Evolutionary conservation across 2,329 filamentous ascomycete species (phyloP), one percentile per base, ranked within the genome.

Genomic region (Xylaria sp.): DNA sequence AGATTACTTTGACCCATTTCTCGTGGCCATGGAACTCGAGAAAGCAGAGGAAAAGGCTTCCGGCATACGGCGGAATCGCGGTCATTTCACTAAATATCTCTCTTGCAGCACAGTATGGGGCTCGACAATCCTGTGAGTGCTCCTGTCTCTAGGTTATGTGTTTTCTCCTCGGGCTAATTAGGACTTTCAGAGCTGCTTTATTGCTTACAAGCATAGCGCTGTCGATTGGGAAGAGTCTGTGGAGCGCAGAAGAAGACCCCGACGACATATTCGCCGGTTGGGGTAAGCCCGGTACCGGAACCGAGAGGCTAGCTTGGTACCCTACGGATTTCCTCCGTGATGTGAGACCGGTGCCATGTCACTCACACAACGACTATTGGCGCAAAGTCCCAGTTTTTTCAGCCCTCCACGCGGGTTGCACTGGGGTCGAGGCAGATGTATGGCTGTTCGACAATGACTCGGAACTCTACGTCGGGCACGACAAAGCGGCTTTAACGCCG

Each of bases 341-440:
- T 57, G 80, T 88, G 20, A 75, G 81, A 2, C 87, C 89, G 1
- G 83, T 89, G 34, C 80, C 82, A 1, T 90, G 88, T 69, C 89
- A 91, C 76, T 90, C 87, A 1, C 90, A 92, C 75, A 92, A 92
- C 72, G 90, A 93, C 76, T 93, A 92, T 77, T 90, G 88, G 87
- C 85, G 89, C 57, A 81, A 82, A 20, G 81, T 86, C 0, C 90
- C 90, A 0, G 81, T 93, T 3, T 89, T 86, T 72, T 87, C 87
- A 12, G 91, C 90, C 25, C 77, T 90, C 1, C 77, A 81, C 8
- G 84, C 85, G 5, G 87, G 89, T 7, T 91, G 88, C 72, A 86
- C 87, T 6, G 86, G 89, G 10, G 83, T 91, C 3, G 91, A 93
- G 78, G 90, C 89, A 2, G 91, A 93, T 74, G 86, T 93, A 25